Evolutionary conservation across 1,139 yeast genomes (phyloP), one percentile per base, ranked within the genome.

Genomic region (Pichia sp.): DNA sequence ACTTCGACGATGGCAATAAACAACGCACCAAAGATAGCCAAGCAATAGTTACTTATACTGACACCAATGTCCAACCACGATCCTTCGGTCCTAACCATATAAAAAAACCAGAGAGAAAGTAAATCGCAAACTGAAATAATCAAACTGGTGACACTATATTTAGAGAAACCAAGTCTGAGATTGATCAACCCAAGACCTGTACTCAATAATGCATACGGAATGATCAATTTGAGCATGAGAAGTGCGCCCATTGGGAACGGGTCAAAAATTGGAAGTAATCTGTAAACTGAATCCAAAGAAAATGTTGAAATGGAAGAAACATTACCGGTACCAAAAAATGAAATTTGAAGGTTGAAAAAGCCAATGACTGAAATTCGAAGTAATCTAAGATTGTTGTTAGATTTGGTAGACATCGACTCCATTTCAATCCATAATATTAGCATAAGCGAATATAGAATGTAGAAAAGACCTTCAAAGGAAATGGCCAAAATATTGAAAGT

Each of bases 221-320:
- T 81, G 49, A 93, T 79, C 57, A 95, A 74, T 67, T 92, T 92
- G 60, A 90, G 68, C 81, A 93, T 80, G 58, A 95, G 77, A 56
- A 95, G 72, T 0, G 97, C 97, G 8, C 97, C 97, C 98, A 92
- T 92, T 46, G 96, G 80, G 73, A 95, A 92, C 5, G 99, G 99
- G 66, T 90, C 96, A 70, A 95, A 95, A 5, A 95, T 82, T 1
- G 99, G 98, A 47, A 93, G 72, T 63, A 95, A 76, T 56, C 99
- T 77, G 68, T 85, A 87, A 5, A 95, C 99, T 0, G 97, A 87
- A 66, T 95, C 99, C 61, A 95, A 76, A 1, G 97, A 90, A 70
- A 95, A 95, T 3, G 98, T 84, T 3, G 98, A 92, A 57, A 95
- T 87, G 4, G 97, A 90, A 1, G 98, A 89, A 56, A 95, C 84